Percentiles rank a stretch among this genome's conserved stretches.
phyloP scores from a whole-genome alignment of 139 green algal genomes.

The Dunaliella sp. region DNA sequence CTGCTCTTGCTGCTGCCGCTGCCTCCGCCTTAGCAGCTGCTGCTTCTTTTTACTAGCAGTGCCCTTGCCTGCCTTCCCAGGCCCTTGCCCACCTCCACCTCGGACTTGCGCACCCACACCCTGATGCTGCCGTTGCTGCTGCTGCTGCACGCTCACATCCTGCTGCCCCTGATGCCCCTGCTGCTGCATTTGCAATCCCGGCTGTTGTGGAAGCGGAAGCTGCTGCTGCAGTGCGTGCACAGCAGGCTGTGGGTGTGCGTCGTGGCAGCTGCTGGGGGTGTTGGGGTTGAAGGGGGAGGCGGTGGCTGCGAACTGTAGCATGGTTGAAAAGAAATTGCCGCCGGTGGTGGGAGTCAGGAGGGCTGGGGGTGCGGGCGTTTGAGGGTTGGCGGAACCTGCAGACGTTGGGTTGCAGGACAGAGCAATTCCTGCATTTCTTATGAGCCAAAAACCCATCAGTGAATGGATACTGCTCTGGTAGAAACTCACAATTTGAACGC shows the following conservation, averaged over 20 bases:
- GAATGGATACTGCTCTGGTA: no score
- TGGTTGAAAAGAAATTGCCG: not conserved
- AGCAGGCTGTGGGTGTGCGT: no score
- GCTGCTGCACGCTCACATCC: not conserved
- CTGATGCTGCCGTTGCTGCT: not conserved
- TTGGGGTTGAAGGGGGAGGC: not conserved
- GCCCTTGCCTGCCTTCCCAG: not conserved
- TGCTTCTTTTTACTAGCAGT: not conserved
- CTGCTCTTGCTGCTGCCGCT: no score
- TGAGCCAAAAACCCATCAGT: no score
- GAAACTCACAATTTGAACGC: no score
- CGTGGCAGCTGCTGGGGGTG: no score
- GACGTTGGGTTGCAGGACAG: no score
- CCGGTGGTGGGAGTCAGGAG: not conserved
- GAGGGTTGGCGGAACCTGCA: not conserved
- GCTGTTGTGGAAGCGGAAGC: not conserved
- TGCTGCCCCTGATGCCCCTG: no score
- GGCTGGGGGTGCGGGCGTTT: not conserved
- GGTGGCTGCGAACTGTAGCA: not conserved
- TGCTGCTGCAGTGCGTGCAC: not conserved
- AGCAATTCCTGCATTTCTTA: no score
- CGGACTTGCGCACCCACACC: not conserved
- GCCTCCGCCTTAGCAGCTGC: no score
- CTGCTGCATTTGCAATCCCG: not conserved
- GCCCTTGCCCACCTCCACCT: not conserved